phyloP scores from a whole-genome alignment of 176 grass and related monocot species.

The Oryza longistaminata region DNA sequence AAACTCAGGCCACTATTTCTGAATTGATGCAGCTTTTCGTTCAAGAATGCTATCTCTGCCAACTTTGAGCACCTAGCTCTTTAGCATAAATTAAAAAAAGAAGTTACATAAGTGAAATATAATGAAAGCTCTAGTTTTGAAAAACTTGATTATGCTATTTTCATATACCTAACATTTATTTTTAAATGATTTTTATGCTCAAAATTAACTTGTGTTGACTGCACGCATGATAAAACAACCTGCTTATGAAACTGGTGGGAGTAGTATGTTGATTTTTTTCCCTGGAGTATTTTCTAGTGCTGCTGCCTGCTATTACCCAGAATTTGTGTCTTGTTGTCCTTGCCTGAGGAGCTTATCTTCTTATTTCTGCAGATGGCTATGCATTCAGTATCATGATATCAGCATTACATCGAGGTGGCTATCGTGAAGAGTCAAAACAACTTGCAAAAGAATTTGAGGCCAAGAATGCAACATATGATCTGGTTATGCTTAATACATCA shows the following conservation, averaged over 20 bases:
- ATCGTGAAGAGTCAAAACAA: constrained; percentile 72
- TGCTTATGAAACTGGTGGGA: too few species aligned
- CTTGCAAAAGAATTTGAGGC: constrained; percentile 90
- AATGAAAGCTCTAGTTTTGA: too few species aligned
- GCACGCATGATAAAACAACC: too few species aligned
- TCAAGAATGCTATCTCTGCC: constrained; percentile 47
- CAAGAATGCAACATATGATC: constrained; percentile 73
- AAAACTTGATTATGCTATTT: too few species aligned
- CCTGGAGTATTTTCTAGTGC: neutral
- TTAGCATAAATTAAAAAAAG: too few species aligned
- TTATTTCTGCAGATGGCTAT: constrained; percentile 87
- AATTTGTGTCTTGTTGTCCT: constrained; percentile 16
- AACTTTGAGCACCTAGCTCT: too few species aligned
- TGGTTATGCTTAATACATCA: constrained; percentile 92
- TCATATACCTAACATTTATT: too few species aligned
- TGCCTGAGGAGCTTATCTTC: constrained; percentile 25
- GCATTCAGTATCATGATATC: constrained; percentile 95
- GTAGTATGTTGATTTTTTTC: neutral
- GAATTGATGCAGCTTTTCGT: constrained; percentile 38
- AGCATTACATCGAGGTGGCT: constrained; percentile 74
- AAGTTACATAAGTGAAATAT: too few species aligned
- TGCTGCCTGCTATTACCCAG: neutral
- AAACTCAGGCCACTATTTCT: constrained; percentile 31
- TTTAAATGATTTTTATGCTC: too few species aligned
- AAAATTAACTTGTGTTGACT: too few species aligned